Evolutionary conservation across 306 rosid genomes (phyloP).

Genomic region (Gastrolobium bilobum): DNA sequence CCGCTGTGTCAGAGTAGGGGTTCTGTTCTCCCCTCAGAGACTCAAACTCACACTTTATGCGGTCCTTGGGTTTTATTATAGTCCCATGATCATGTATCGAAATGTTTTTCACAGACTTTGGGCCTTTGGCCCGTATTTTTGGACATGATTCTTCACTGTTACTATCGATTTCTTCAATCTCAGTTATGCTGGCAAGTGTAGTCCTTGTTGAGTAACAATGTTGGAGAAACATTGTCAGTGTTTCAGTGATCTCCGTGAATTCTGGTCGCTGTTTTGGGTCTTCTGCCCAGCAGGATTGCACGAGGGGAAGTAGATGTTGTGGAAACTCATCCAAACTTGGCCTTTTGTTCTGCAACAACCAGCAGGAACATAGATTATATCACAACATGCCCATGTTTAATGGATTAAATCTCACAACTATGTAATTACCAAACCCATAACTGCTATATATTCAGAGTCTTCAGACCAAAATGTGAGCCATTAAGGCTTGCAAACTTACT

Average conservation of each 20-base stretch:
- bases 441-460: too few species aligned
- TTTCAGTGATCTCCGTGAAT: conserved; percentile 50
- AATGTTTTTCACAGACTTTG: background rate
- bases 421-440: too few species aligned
- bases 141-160: background rate
- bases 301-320: conserved; percentile 43
- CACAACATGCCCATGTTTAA: too few species aligned
- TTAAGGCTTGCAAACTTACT: too few species aligned
- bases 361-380: background rate
- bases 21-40: too few species aligned
- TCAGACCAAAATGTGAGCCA: too few species aligned
- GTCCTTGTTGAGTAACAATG: conserved; percentile 19
- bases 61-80: background rate
- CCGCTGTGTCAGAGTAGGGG: too few species aligned
- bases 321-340: conserved; percentile 62
- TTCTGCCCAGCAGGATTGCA: conserved; percentile 68
- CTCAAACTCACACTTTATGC: background rate
- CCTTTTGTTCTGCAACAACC: conserved; percentile 52
- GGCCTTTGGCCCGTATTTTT: background rate
- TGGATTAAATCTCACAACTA: too few species aligned
- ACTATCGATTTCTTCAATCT: conserved; percentile 39
- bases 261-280: conserved; percentile 66
- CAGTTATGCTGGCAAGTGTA: conserved; percentile 16
- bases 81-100: background rate
- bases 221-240: conserved; percentile 43